Evolutionary conservation across 495 filamentous ascomycete genomes (phyloP), one percentile per base, ranked within the genome.

Genomic region (Penicillium maclennaniae): DNA sequence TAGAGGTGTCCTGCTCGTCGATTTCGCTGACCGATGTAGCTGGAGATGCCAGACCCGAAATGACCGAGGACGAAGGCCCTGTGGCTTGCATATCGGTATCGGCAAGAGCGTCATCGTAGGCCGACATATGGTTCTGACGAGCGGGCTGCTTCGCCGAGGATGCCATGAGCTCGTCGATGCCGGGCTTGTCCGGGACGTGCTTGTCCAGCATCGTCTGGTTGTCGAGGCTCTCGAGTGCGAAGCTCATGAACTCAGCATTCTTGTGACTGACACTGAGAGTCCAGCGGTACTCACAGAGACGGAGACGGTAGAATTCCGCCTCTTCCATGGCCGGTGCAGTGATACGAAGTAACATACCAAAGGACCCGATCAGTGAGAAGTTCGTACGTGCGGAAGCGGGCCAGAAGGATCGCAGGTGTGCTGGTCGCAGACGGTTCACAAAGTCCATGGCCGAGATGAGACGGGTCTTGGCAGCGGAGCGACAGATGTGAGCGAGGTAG

Each of bases 221-320:
- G 51, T 81, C 77, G 6, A 81, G 65, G 25, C 68, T 71, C 19
- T 79, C 74, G 3, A 80, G 60, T 7, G 78, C 76, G 27, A 78
- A 80, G 48, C 71, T 67, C 45, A 81, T 66, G 63, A 96, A 86
- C 51, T 85, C 81, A 23, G 91, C 91, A 37, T 86, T 84, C 61
- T 91, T 89, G 54, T 82, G 83, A 67, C 83, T 88, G 28, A 97
- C 92, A 34, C 84, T 85, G 54, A 98, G 74, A 1, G 92, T 97
- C 93, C 93, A 98, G 42, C 89, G 77, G 66, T 96, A 97, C 74
- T 98, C 93, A 52, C 83, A 83, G 10, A 97, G 75, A 4, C 93
- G 76, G 3, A 86, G 78, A 19, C 87, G 83, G 71, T 98, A 98
- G 79, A 96, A 98, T n/a, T 95, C 91, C 4, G 89, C 89, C 70